These are phyloP conservation scores for Didymosphaeria variabile DNA, from an alignment of 2,329 filamentous ascomycete species.

Conservation along the genomic window DNA sequence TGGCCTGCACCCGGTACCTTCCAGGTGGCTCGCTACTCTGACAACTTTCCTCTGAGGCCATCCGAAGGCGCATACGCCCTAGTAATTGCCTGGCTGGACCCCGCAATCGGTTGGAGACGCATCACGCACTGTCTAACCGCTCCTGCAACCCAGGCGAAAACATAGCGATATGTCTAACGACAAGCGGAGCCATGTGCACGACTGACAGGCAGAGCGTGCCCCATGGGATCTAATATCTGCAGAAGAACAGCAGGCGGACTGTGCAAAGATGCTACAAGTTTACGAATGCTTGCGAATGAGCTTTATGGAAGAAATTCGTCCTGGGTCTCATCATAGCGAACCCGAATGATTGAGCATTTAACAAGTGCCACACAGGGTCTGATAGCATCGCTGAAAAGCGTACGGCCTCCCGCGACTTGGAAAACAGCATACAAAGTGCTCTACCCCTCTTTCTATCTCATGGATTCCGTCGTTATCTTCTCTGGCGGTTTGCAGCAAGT, in stretches of 20 bases:
- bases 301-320: constrained; percentile 4
- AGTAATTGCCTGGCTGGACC: constrained; percentile 21
- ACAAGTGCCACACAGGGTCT: not conserved
- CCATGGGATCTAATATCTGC: not conserved
- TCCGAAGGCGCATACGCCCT: constrained; percentile 18
- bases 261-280: not conserved
- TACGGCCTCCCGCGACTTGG: not conserved
- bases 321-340: constrained; percentile 8
- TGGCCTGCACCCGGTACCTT: constrained; percentile 18
- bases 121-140: constrained; percentile 20
- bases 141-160: constrained; percentile 12
- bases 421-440: not conserved
- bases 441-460: not conserved
- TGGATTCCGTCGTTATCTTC: not conserved
- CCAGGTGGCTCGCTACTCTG: constrained; percentile 10
- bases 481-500: not conserved
- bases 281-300: constrained; percentile 1
- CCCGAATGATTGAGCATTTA: not conserved
- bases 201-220: constrained; percentile 3
- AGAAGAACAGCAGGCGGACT: not conserved
- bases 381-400: not conserved
- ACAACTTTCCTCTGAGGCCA: constrained; percentile 10
- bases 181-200: constrained; percentile 10
- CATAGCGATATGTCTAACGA: constrained; percentile 1
- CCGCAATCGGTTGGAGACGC: constrained; percentile 19